A percentile compares a stretch with the other conserved stretches of the same genome.
Conservation (phyloP, 768 basidiomycete species). For the Tulasnella sp. region DNA sequence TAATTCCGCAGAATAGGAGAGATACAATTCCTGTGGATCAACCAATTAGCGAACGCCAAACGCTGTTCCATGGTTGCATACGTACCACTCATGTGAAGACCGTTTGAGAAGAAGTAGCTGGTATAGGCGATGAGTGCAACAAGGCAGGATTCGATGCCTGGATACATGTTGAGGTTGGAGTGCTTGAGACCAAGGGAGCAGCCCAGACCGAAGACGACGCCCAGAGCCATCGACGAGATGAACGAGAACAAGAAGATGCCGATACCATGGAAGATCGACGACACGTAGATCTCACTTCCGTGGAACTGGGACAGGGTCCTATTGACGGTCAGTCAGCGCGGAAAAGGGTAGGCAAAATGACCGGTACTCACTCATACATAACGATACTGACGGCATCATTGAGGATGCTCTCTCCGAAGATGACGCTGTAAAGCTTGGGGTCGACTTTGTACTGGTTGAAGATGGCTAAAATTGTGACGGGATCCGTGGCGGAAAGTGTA, state of each 20-base stretch:
- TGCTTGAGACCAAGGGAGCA: slow-evolving; percentile 95
- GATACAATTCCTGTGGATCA: slow-evolving; percentile 81
- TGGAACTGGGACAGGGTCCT: slow-evolving; percentile 94
- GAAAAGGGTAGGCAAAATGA: neutral
- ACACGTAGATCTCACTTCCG: slow-evolving; percentile 77
- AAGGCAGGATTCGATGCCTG: slow-evolving; percentile 96
- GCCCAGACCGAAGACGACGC: slow-evolving; percentile 85
- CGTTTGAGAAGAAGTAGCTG: slow-evolving; percentile 99
- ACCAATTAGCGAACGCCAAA: neutral
- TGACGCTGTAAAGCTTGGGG: slow-evolving; percentile 94
- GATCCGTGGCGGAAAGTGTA: slow-evolving; percentile 95
- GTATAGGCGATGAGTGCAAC: slow-evolving; percentile 94
- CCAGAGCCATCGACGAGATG: slow-evolving; percentile 91
- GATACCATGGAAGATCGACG: slow-evolving; percentile 92
- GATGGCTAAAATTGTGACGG: slow-evolving; percentile 96
- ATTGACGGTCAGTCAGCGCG: neutral
- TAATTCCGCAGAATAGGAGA: slow-evolving; percentile 97
- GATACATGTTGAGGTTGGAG: slow-evolving; percentile 80
- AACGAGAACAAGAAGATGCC: slow-evolving; percentile 97
- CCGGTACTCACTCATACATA: slow-evolving; percentile 91
- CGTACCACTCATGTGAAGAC: slow-evolving; percentile 71
- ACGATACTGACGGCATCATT: slow-evolving; percentile 99
- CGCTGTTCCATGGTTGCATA: neutral
- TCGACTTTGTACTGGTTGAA: slow-evolving; percentile 99
- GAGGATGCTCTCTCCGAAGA: slow-evolving; percentile 94